Evolutionary conservation across 1,284 basidiomycete genomes (phyloP), one percentile per base, ranked within the genome.

Genomic region (Schizopora paradoxa): DNA sequence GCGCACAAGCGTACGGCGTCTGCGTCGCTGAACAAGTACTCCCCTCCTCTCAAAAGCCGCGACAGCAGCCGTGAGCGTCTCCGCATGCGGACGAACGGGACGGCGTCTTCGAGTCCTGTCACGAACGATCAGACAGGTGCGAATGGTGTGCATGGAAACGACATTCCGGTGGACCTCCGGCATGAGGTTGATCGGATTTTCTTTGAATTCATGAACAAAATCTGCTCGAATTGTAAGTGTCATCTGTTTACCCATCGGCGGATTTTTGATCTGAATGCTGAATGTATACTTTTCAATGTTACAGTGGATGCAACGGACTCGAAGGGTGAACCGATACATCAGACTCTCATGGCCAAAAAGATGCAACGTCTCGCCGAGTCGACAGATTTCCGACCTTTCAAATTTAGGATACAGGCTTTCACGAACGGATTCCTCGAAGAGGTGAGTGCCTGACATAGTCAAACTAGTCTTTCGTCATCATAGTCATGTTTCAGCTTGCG

Each of bases 351-450:
- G 96, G 89, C 94, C 1, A 93, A 93, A 70, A 96, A 96, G 73
- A 96, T 97, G 94, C 87, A 91, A 57, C 82, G 90, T 39, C 71
- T 97, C 45, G 93, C 95, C 63, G 94, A 98, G 68, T 93, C 90
- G 37, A 82, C 86, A 37, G 95, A 98, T 66, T 99, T 95, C 67
- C 80, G 95, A 22, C 95, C 96, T 14, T 99, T 99, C 83, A 98
- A 98, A 66, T 99, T 99, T 69, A 83, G 96, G 45, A 99, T 99
- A 57, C 91, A 95, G 63, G 95, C 96, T 0, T 99, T 99, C 67
- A 98, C 95, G 10, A 92, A 94, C 58, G 90, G 89, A 0, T 99
- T 99, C 62, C 74, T 95, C 57, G 92, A 97, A 62, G 89, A 94
- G 72, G 86, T 89, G 59, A 58, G 73, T 60, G 21, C 4, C 36